These are phyloP conservation scores for Umbelopsis sp. DNA, from an alignment of 192 early-diverging fungal species.

Conservation along the genomic window DNA sequence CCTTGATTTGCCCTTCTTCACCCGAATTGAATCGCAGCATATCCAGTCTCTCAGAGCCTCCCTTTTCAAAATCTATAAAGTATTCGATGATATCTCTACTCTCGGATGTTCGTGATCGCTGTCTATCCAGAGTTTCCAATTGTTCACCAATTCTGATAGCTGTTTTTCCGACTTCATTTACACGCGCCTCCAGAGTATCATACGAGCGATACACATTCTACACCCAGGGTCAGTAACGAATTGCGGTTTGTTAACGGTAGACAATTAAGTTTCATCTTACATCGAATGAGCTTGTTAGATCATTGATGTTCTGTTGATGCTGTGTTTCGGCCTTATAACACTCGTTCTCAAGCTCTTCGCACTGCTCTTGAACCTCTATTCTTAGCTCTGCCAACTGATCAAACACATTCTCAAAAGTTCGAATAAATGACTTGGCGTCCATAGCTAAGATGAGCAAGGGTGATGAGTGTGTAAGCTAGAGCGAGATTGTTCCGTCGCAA, in stretches of 20 bases:
- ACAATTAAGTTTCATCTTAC: conserved; percentile 39
- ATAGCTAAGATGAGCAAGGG: conserved; percentile 50
- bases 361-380: conserved; percentile 77
- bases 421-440: conserved; percentile 91
- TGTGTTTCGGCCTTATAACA: conserved; percentile 73
- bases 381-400: conserved; percentile 82
- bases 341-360: conserved; percentile 82
- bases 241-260: not conserved
- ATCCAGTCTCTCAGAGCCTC: conserved; percentile 73
- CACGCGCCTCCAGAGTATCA: conserved; percentile 84
- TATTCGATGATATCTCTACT: conserved; percentile 91
- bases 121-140: conserved; percentile 94
- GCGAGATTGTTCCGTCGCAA: not conserved
- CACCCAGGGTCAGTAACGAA: not conserved
- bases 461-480: not conserved
- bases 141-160: conserved; percentile 98
- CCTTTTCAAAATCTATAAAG: conserved; percentile 90
- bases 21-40: conserved; percentile 69
- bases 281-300: conserved; percentile 80
- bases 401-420: conserved; percentile 84
- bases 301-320: conserved; percentile 76
- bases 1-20: conserved; percentile 86
- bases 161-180: conserved; percentile 93
- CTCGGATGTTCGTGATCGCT: conserved; percentile 84
- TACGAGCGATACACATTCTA: conserved; percentile 88